Conservation (phyloP, 345 rosid genomes). For the Heritiera fomes region DNA sequence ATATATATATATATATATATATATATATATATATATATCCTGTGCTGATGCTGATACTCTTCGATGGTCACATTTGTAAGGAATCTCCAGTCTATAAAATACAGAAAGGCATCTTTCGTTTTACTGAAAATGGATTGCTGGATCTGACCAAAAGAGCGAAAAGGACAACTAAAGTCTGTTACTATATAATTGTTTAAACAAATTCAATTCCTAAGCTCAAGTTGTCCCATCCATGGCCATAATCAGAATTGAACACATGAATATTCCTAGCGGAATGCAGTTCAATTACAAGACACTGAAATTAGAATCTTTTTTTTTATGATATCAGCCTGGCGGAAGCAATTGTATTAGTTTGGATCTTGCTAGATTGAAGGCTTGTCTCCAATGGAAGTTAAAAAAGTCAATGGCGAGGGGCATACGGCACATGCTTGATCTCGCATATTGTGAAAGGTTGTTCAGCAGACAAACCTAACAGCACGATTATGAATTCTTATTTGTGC, state of each 20-base stretch:
- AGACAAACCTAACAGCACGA: slow-evolving; percentile 27
- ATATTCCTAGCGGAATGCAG: neutral
- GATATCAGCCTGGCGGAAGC: neutral
- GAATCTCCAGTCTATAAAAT: neutral
- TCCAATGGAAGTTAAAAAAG: neutral
- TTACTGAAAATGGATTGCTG: neutral
- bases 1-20: too few species aligned
- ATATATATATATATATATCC: too few species aligned
- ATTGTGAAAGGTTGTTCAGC: slow-evolving; percentile 22
- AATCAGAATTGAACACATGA: neutral
- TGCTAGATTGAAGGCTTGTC: neutral
- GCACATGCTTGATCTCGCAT: neutral
- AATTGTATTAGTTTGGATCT: neutral
- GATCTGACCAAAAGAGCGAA: neutral
- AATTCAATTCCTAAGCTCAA: neutral
- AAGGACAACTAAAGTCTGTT: neutral
- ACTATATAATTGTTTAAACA: neutral
- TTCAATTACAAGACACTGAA: neutral
- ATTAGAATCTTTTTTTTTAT: neutral
- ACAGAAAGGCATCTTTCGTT: neutral
- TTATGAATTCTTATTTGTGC: slow-evolving; percentile 9
- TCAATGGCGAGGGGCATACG: neutral
- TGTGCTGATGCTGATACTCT: neutral
- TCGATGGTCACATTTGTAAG: neutral
- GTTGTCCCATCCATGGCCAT: neutral